A percentile compares a stretch with the other conserved stretches of the same genome.
These are phyloP conservation scores for fission yeast (Schizosaccharomyces pombe) DNA, from an alignment of 805 yeast genomes.

Conservation along the genomic window DNA sequence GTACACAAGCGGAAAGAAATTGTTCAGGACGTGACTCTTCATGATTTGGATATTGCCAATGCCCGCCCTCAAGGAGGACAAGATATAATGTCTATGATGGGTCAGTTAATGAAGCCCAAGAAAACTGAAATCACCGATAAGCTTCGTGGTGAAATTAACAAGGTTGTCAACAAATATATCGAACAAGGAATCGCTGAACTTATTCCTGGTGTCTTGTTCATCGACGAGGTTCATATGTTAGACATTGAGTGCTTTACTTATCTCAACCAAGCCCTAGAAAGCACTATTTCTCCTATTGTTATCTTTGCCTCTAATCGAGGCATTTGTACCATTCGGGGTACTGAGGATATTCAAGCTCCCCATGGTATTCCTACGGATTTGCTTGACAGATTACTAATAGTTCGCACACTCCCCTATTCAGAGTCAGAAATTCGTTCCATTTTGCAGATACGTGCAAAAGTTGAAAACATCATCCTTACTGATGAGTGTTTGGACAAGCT, in stretches of 20 bases:
- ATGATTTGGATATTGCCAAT: slow-evolving; percentile 88
- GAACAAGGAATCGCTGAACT: slow-evolving; percentile 96
- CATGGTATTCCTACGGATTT: slow-evolving; percentile 95
- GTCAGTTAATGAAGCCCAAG: slow-evolving; percentile 83
- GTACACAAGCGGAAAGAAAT: slow-evolving; percentile 95
- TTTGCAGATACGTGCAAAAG: slow-evolving; percentile 54
- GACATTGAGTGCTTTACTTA: slow-evolving; percentile 93
- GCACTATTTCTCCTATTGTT: slow-evolving; percentile 79
- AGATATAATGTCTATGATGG: slow-evolving; percentile 87
- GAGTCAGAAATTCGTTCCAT: slow-evolving; percentile 63
- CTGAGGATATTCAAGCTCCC: slow-evolving; percentile 62
- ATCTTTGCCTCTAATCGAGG: slow-evolving; percentile 93
- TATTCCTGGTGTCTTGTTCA: slow-evolving; percentile 91
- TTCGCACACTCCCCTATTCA: slow-evolving; percentile 73
- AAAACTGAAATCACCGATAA: slow-evolving; percentile 95
- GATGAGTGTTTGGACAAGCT: slow-evolving; percentile 51
- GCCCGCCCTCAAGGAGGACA: slow-evolving; percentile 95
- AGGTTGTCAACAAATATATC: slow-evolving; percentile 83
- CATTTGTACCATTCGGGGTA: slow-evolving; percentile 72
- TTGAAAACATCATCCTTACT: slow-evolving; percentile 46
- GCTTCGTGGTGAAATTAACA: slow-evolving; percentile 76
- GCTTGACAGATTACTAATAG: slow-evolving; percentile 72
- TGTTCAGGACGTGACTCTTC: slow-evolving; percentile 89
- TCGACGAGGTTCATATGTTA: slow-evolving; percentile 95
- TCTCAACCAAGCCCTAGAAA: slow-evolving; percentile 79